These are phyloP conservation scores for Ilex aquifolium DNA, from an alignment of 257 asterid genomes.

Conservation along the genomic window DNA sequence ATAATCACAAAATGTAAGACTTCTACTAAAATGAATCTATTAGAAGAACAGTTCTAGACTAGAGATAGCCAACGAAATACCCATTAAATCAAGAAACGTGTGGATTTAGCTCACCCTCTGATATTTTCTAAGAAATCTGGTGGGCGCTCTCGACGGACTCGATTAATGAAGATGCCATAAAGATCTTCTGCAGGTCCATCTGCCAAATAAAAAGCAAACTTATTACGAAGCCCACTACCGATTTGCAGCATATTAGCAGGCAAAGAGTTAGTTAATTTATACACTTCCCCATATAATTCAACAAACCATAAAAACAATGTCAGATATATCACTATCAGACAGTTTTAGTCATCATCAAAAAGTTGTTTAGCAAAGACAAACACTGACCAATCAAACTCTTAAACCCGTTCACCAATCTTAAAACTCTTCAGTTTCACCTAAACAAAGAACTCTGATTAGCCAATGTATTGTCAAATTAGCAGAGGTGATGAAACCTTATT, in stretches of 20 bases:
- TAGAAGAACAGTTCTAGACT: neutral
- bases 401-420: too few relatives aligned
- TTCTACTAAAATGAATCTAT: neutral
- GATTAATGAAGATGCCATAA: slow-evolving; percentile 81
- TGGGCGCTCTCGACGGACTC: slow-evolving; percentile 93
- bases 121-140: slow-evolving; percentile 82
- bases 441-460: too few relatives aligned
- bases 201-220: slow-evolving; percentile 15
- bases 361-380: neutral
- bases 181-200: slow-evolving; percentile 99
- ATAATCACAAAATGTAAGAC: too few relatives aligned
- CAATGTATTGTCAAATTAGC: neutral
- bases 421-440: too few relatives aligned
- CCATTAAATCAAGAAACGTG: neutral
- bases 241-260: too few relatives aligned
- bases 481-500: neutral
- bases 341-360: slow-evolving; percentile 1
- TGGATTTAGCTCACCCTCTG: slow-evolving; percentile 57
- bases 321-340: slow-evolving; percentile 1
- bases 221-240: too few relatives aligned
- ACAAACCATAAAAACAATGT: too few relatives aligned
- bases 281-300: too few relatives aligned
- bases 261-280: too few relatives aligned
- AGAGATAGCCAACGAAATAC: neutral
- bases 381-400: too few relatives aligned